These are phyloP conservation scores for Tetraselmis striata DNA, from an alignment of 139 green algal species.

Conservation along the genomic window DNA sequence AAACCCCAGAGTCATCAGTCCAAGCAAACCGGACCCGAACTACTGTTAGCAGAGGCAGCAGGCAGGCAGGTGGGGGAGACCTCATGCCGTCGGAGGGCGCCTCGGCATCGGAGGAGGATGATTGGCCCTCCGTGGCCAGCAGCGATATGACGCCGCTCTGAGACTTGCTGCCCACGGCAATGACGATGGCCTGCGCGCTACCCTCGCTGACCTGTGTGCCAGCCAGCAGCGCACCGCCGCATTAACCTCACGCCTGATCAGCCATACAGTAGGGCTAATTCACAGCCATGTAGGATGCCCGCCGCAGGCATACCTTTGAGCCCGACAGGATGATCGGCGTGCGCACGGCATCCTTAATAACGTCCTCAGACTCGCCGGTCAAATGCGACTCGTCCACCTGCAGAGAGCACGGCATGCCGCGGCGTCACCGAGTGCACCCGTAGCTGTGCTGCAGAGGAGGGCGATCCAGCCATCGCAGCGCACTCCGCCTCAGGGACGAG, in stretches of 20 bases:
- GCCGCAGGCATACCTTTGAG: too few species aligned
- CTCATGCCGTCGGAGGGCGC: neutral
- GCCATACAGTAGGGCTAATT: too few species aligned
- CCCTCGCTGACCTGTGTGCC: neutral
- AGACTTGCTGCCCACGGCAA: slow-evolving; percentile 66
- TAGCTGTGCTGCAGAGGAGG: too few species aligned
- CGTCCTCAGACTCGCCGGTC: slow-evolving; percentile 66
- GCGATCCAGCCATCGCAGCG: too few species aligned
- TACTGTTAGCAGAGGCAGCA: too few species aligned
- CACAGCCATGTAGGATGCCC: too few species aligned
- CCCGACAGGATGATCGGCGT: slow-evolving; percentile 43
- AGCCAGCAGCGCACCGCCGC: neutral
- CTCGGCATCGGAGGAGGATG: neutral
- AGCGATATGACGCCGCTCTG: slow-evolving; percentile 43
- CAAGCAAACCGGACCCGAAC: neutral
- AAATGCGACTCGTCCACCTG: slow-evolving; percentile 77
- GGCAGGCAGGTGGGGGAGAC: too few species aligned
- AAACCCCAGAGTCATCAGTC: too few species aligned
- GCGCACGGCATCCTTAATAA: slow-evolving; percentile 35
- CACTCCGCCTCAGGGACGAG: too few species aligned
- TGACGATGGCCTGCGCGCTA: slow-evolving; percentile 38
- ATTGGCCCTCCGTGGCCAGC: slow-evolving; percentile 1
- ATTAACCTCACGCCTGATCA: too few species aligned
- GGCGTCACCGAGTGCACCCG: too few species aligned
- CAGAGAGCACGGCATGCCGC: neutral